Base-by-base conservation (phyloP, 345 rosid genomes). In the Populus tremula region DNA sequence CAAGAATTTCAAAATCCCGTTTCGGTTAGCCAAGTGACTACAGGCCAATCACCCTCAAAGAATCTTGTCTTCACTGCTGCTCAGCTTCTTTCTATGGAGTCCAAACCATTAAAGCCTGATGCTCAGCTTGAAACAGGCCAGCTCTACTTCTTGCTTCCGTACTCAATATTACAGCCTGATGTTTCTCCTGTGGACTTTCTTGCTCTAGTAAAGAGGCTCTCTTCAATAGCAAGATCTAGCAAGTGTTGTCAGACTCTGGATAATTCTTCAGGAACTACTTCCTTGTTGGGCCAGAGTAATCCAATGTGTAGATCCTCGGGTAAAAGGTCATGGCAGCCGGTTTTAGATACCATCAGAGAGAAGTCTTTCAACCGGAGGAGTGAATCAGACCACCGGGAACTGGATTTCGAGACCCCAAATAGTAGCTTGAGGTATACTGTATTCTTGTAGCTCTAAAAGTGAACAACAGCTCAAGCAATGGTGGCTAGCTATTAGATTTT, bases 271-370 rank as follows among this genome's bases (percentile, higher is more conserved):
- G 70, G 54, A 41, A 67, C 41, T 50, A 62, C 27, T 21, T 70
- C 17, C 63, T 69, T 6, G 27, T 12, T 6, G 27, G 27, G 18
- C 3, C 27, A 69, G 47, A 41, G 20, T 21, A 76, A 67, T 33
- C 23, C 70, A 8, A 18, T 18, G 14, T 67, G 41, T 6, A 33
- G 41, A 8, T 27, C 71, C 54, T 41, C 4, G 54, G 70, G n/a
- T 61, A 11, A 31, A 38, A 66, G 33, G 65, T 13, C 84, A 1
- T 89, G 90, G 90, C 86, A 76, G 49, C 92, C 92, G 2, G 67
- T 75, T 67, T 79, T 89, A 81, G 90, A 83, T 25, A 80, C 89
- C 36, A 89, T 89, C 43, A 76, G 62, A 61, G 92, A 89, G 78
- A 77, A 47, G 53, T 89, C 90, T 0, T 81, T 87, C 38, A 85